Conservation (phyloP, 768 basidiomycete genomes). For the Russula virescens region DNA sequence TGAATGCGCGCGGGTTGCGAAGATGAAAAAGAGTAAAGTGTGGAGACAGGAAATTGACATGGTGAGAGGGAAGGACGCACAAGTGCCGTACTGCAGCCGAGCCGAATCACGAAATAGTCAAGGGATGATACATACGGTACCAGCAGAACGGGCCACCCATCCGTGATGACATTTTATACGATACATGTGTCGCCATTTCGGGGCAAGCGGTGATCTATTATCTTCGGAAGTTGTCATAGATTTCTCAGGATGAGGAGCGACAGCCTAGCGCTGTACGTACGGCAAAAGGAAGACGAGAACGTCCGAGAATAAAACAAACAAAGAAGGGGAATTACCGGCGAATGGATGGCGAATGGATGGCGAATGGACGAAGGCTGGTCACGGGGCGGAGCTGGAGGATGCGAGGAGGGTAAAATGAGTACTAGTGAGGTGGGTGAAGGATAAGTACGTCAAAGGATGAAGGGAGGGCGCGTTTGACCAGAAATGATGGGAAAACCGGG, state of each 20-base stretch:
- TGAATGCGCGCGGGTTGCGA: not conserved
- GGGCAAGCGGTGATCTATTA: slow-evolving; percentile 22
- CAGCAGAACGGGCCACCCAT: slow-evolving; percentile 11
- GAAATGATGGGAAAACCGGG: slow-evolving; percentile 8
- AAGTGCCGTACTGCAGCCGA: slow-evolving; percentile 18
- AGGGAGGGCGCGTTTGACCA: not conserved
- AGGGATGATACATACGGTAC: slow-evolving; percentile 11
- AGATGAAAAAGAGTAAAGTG: not conserved
- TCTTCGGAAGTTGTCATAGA: slow-evolving; percentile 12
- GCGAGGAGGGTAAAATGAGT: not conserved
- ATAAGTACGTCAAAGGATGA: slow-evolving; percentile 17
- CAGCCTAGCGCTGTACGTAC: slow-evolving; percentile 14
- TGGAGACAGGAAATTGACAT: slow-evolving; percentile 14
- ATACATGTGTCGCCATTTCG: slow-evolving; percentile 2
- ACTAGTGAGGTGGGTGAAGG: not conserved
- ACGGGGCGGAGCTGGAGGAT: slow-evolving; percentile 7
- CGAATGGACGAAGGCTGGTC: slow-evolving; percentile 1
- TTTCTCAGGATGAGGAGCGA: slow-evolving; percentile 18
- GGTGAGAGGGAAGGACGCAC: slow-evolving; percentile 10
- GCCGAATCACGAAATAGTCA: slow-evolving; percentile 17
- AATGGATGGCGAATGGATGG: not conserved
- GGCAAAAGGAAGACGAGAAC: slow-evolving; percentile 8
- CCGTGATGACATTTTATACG: slow-evolving; percentile 20
- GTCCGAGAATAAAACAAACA: slow-evolving; percentile 8
- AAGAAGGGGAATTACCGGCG: slow-evolving; percentile 2